A percentile compares a stretch with the other conserved stretches of the same genome.
Evolutionary conservation across 345 rosid species (phyloP).

Genomic region (Acer negundo): DNA sequence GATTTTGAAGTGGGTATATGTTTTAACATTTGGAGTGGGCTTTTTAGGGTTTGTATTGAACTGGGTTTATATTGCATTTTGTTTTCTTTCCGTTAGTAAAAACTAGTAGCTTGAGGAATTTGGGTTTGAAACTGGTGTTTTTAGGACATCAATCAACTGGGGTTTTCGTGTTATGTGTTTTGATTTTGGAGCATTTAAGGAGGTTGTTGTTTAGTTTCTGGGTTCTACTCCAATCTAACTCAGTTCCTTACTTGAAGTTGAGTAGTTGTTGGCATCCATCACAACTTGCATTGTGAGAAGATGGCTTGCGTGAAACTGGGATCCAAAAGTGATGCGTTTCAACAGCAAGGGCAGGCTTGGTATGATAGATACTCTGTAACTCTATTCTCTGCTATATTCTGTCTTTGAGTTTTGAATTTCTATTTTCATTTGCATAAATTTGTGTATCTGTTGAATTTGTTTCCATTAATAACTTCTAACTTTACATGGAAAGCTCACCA

Average conservation of each 20-base stretch:
- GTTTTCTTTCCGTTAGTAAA: not conserved
- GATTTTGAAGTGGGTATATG: slow-evolving; percentile 32
- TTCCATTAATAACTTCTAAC: slow-evolving; percentile 3
- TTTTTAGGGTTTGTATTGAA: slow-evolving; percentile 23
- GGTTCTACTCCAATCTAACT: not conserved
- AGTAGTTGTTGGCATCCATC: slow-evolving; percentile 6
- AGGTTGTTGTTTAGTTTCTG: not conserved
- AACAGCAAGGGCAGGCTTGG: slow-evolving; percentile 98
- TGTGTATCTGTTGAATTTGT: slow-evolving; percentile 6
- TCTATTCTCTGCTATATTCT: not conserved
- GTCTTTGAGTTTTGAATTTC: not conserved
- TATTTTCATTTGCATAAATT: not conserved
- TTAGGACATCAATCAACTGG: not conserved
- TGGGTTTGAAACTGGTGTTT: not conserved
- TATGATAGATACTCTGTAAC: slow-evolving; percentile 41
- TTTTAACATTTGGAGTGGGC: slow-evolving; percentile 20
- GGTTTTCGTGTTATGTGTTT: slow-evolving; percentile 17
- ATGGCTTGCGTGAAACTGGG: slow-evolving; percentile 97
- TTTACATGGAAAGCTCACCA: slow-evolving; percentile 18
- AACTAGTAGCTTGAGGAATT: too few species aligned
- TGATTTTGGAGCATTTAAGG: slow-evolving; percentile 3
- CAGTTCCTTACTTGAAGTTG: slow-evolving; percentile 8
- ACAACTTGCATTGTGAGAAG: slow-evolving; percentile 21
- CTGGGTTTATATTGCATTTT: too few species aligned
- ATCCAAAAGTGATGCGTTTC: slow-evolving; percentile 90